Base-by-base conservation (phyloP, 805 yeast species). In the Pichia nanzhaoensis region DNA sequence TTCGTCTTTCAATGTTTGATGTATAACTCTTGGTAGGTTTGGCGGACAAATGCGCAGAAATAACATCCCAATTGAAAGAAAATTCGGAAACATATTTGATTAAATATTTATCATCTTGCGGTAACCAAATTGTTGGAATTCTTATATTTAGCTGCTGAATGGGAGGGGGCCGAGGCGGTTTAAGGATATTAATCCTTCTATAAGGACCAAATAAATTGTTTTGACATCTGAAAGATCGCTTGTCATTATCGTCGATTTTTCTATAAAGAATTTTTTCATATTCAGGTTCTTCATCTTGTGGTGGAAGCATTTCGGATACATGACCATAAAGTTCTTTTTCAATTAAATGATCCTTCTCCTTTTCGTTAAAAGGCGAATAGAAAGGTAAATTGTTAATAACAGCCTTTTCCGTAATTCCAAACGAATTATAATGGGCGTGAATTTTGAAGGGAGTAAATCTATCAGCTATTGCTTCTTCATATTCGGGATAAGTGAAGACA, bases 51-150 rank as follows among this genome's bases (percentile, higher is more conserved):
- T 84, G 86, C 6, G 90, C 84, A 3, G 96, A 80, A 19, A 93
- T 87, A 41, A 90, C 74, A 49, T 82, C 89, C 99, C 99, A 93
- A 59, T 93, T 93, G 68, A 87, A 89, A 8, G 86, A 79, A 60
- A 80, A 90, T 51, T 89, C 89, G 21, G 88, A 85, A 31, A 87
- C 95, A 46, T 86, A 80, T 52, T 79, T 82, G 40, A 89, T 80
- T 52, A 93, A 73, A 50, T 74, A 73, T 50, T 79, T 81, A 59
- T 93, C 99, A 61, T 93, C 99, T 53, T 83, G 89, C 0, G 98
- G 97, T 16, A 90, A 71, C 99, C 99, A 93, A 28, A 90, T 85
- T 0, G 98, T 88, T 3, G 98, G 97, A 2, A 91, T 82, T 51
- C 98, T 71, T 49, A 78, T 75, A 51, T 87, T 90, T 52, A 93